A percentile compares a stretch with the other conserved stretches of the same genome.
phyloP scores from a whole-genome alignment of 164 flowering plant species.

The Echeveria elegans region DNA sequence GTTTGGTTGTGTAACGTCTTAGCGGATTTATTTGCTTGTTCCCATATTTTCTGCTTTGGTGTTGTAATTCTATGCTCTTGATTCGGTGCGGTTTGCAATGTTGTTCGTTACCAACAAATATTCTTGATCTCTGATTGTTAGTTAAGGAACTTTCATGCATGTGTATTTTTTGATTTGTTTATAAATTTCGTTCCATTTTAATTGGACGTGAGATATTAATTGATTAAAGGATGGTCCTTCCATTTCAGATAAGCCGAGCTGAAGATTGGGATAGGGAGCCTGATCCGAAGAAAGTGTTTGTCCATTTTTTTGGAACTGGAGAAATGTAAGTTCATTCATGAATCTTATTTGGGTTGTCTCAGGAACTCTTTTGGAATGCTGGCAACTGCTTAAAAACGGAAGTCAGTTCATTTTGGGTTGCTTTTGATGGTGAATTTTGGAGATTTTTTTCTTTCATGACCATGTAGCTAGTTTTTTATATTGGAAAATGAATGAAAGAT shows the following conservation, averaged over 20 bases:
- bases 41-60: not conserved
- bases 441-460: not conserved
- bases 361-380: not conserved
- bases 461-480: not conserved
- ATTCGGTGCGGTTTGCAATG: not conserved
- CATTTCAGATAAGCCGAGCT: conserved; percentile 73
- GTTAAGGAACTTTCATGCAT: not conserved
- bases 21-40: not conserved
- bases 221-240: conserved; percentile 6
- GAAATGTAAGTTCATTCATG: conserved; percentile 63
- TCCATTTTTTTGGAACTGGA: conserved; percentile 80
- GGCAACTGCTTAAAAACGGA: not conserved
- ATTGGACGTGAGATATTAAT: not conserved
- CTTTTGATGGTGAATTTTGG: not conserved
- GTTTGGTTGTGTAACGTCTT: not conserved
- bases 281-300: conserved; percentile 85
- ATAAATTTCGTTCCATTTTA: not conserved
- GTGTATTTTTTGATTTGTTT: not conserved
- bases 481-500: not conserved
- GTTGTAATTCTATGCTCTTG: not conserved
- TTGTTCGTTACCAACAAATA: not conserved
- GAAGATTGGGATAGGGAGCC: conserved; percentile 78
- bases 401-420: not conserved
- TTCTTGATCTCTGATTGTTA: not conserved
- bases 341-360: not conserved